Evolutionary conservation across 139 green algal genomes (phyloP), one percentile per base, ranked within the genome.

Genomic region (Tetradesmus lagerheimii): DNA sequence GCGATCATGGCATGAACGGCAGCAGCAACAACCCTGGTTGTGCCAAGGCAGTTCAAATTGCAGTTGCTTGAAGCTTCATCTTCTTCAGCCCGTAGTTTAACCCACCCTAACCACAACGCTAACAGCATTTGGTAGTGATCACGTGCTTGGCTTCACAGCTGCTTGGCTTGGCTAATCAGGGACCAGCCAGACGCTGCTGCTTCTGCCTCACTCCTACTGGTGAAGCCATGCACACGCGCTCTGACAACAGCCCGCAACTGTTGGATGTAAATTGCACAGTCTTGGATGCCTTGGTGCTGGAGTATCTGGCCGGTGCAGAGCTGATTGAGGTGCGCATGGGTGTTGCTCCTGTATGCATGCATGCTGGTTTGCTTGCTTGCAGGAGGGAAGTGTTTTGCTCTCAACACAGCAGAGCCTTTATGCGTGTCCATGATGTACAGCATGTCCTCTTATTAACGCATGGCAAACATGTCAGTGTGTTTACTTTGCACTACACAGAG

Each of bases 151-250:
- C n/a, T n/a, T n/a, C n/a, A n/a, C 57, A 71, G 57, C 57, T 71
- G 23, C 57, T 31, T 71, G 57, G 57, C 57, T 31, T 31, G 4
- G 47, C 47, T 62, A 20, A 20, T 62, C 20, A 14, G 20, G 47
- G 20, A 14, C 47, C 20, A 62, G 47, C 12, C 47, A 62, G 47
- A 62, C 47, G 20, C 47, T 62, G n/a, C n/a, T 62, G 47, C 47
- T 62, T 11, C 12, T 62, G 47, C 12, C 1, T 14, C 47, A 11
- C 47, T 23, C 20, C 57, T 71, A 2, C 57, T 31, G 57, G 57
- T 31, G 25, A 4, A 71, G 57, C 82, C 62, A 89, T 89, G 85
- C 85, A 71, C 76, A 89, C 85, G 15, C 66, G n/a, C 23, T 86
- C 86, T 11, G 57, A 88, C 11, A 29, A 14, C n/a, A 15, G 3